Evolutionary conservation across 192 early-diverging fungal species (phyloP), one percentile per base, ranked within the genome.

Genomic region (Thamnidium elegans): DNA sequence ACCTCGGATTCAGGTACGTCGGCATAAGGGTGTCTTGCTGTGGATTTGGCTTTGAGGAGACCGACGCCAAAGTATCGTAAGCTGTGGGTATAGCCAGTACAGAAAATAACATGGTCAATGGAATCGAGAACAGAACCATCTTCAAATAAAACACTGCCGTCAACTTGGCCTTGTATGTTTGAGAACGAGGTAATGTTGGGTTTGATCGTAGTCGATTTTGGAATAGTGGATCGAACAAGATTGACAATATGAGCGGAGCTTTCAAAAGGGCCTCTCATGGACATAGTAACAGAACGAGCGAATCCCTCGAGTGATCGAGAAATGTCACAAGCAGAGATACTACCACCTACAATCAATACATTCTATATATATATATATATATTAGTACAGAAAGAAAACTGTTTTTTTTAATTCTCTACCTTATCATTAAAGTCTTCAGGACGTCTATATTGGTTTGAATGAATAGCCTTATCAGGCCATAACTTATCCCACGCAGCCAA

Each of bases 71-170:
- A 55, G 55, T 81, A 84, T 0, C 78, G 76, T 55, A 76, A 72
- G 10, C 75, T 72, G 63, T 78, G 80, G 4, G 76, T 50, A 69
- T 85, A 88, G 2, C 88, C 88, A 0, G 88, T 90, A 58, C 84
- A 85, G 50, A 78, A 86, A 21, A 88, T 71, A 3, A 90, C 69
- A 17, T 56, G 51, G 69, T 90, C 88, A 13, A 88, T 72, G 23
- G 77, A 45, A 7, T 81, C 78, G 21, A 76, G 20, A 23, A 65
- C 65, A 3, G 78, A 81, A 21, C 79, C 83, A 67, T 90, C 88
- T 1, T 70, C 74, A 73, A 90, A 88, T 21, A 26, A 44, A 34
- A 70, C 50, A 3, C 19, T 51, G 3, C 62, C 68, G 43, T 70
- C 55, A 3, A 62, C 31, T 5, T 48, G 20, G 3, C 62, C 62